A percentile compares a stretch with the other conserved stretches of the same genome.
Evolutionary conservation across 805 yeast species (phyloP).

Genomic region (Candida chauliodis): DNA sequence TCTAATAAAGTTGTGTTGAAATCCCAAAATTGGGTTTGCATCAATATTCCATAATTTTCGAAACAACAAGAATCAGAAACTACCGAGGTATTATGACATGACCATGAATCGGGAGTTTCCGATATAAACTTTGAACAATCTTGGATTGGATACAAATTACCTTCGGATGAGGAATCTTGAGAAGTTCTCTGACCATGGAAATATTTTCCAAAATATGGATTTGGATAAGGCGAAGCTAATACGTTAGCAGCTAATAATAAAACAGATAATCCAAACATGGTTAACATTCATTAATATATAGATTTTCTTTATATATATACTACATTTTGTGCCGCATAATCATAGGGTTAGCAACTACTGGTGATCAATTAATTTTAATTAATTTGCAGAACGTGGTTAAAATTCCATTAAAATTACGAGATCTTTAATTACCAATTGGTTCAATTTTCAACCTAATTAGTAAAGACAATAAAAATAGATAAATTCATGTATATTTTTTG

Average conservation of each 20-base stretch:
- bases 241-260: not conserved
- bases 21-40: constrained; percentile 41
- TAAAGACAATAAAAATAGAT: not conserved
- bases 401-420: not conserved
- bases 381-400: not conserved
- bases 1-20: constrained; percentile 16
- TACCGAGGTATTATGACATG: constrained; percentile 10
- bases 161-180: constrained; percentile 7
- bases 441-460: not conserved
- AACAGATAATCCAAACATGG: not conserved
- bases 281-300: not conserved
- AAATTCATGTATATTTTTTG: not conserved
- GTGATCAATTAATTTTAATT: not conserved
- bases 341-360: not conserved
- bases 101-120: constrained; percentile 9
- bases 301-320: too few relatives aligned
- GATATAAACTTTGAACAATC: constrained; percentile 6
- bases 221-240: constrained; percentile 7
- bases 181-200: constrained; percentile 9
- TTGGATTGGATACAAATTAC: constrained; percentile 5
- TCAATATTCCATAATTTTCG: constrained; percentile 37
- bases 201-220: constrained; percentile 9
- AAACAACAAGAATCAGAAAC: constrained; percentile 49
- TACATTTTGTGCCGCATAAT: constrained; percentile 1
- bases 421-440: not conserved